phyloP scores from a whole-genome alignment of 2,329 filamentous ascomycete genomes.

The Fonsecaea erecta region DNA sequence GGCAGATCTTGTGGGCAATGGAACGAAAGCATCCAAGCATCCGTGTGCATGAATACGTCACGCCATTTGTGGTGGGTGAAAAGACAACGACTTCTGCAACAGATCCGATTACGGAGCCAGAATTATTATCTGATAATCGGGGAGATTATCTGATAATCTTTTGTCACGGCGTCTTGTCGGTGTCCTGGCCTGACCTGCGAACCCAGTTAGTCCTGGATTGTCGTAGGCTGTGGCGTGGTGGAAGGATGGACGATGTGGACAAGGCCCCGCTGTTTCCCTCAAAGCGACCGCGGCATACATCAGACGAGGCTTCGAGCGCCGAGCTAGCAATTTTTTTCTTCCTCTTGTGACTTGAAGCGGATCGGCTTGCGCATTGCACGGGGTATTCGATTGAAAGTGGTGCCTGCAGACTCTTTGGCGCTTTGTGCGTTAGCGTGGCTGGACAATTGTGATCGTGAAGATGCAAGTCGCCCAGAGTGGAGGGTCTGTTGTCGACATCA shows the following conservation, averaged over 20 bases:
- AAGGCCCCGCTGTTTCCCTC: slow-evolving; percentile 3
- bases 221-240: neutral
- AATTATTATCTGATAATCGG: slow-evolving; percentile 29
- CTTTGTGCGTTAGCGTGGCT: neutral
- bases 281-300: slow-evolving; percentile 7
- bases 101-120: slow-evolving; percentile 29
- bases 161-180: slow-evolving; percentile 18
- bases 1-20: neutral
- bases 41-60: slow-evolving; percentile 5
- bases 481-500: neutral
- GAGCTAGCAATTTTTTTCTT: slow-evolving; percentile 4
- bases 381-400: neutral
- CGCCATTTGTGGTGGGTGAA: neutral
- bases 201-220: neutral
- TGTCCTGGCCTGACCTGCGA: neutral
- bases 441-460: neutral
- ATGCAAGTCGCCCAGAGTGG: neutral
- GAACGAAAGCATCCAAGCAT: neutral
- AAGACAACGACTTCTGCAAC: neutral
- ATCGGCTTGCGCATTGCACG: neutral
- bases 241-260: neutral
- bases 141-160: slow-evolving; percentile 23
- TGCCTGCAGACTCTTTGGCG: neutral
- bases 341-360: neutral
- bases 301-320: slow-evolving; percentile 16